Conservation (phyloP, 2,329 filamentous ascomycete genomes). For the Microdochium bolleyi region DNA sequence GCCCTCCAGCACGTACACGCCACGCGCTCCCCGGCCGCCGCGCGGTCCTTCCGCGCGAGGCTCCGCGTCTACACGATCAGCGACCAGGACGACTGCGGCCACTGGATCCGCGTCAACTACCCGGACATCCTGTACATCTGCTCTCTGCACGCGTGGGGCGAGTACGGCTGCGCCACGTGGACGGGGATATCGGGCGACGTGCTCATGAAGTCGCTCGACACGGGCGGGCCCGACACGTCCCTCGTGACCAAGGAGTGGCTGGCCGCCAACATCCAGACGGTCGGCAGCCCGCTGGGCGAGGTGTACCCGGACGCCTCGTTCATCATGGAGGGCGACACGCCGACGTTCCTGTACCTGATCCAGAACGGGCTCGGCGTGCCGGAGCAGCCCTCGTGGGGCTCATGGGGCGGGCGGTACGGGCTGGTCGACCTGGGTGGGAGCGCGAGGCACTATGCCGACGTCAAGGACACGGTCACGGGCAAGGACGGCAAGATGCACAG, state of each 20-base stretch:
- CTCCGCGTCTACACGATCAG: constrained; percentile 48
- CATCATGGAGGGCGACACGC: constrained; percentile 38
- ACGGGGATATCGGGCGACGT: constrained; percentile 43
- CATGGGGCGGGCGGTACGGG: constrained; percentile 36
- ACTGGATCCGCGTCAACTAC: constrained; percentile 45
- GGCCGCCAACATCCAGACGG: constrained; percentile 35
- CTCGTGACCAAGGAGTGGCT: constrained; percentile 38
- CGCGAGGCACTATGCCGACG: background rate
- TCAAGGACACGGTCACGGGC: constrained; percentile 6
- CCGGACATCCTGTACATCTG: constrained; percentile 48
- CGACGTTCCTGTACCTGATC: constrained; percentile 33
- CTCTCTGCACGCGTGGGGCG: constrained; percentile 46
- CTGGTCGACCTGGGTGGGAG: constrained; percentile 6
- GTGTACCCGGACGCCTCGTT: constrained; percentile 31
- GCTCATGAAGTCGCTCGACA: constrained; percentile 32
- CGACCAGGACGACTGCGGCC: constrained; percentile 49
- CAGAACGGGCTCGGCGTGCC: constrained; percentile 33
- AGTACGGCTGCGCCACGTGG: constrained; percentile 47
- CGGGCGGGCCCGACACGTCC: constrained; percentile 30
- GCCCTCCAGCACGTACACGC: constrained; percentile 29
- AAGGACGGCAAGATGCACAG: constrained; percentile 5
- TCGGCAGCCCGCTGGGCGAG: constrained; percentile 17
- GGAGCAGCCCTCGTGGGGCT: constrained; percentile 30
- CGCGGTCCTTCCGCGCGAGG: constrained; percentile 23
- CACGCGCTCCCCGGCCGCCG: constrained; percentile 17